Base-by-base conservation (phyloP, 352 stramenopile species). In the Globisporangium yorkense region DNA sequence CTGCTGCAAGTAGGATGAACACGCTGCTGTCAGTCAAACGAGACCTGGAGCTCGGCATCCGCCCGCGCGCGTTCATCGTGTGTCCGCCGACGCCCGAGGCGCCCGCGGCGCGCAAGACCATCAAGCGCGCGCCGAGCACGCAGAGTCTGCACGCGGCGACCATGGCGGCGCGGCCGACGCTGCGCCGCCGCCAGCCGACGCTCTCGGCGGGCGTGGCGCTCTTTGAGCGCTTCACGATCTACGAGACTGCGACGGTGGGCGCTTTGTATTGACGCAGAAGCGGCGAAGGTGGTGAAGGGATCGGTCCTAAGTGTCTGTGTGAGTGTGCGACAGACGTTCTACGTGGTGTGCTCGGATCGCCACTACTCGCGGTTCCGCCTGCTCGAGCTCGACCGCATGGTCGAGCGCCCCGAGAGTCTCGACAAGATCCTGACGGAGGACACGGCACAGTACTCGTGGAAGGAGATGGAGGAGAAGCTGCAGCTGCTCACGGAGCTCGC, bases 221-320 rank as follows among this genome's bases (percentile, higher is more conserved):
- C 2, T 90, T 93, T 46, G 86, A 95, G 41, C 80, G 84, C 37
- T 92, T 89, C 68, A 94, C 82, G 18, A 84, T 95, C 54, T 94
- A 92, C 55, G 84, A 95, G 70, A 92, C 84, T 0, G 57, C 71
- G 4, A 74, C 71, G 10, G 77, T 63, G 37, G 16, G 58, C 24
- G 24, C 15, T 40, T 21, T 37, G 9, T 37, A 37, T 6, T 37
- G 33, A 10, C 1, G 24, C 24, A 27, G 24, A 27, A 18, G 21
- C n/a, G 18, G 18, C 13, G 12, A 3, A 10, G 10, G 6, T 13
- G 35, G 10, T 16, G 35, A 15, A 41, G 12, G 8, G 24, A 27
- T 51, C 4, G 16, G 18, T 9, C 5, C 37, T 40, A 15, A 6
- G 5, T 18, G 16, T 5, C 24, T n/a, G n/a, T 29, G 15, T 15